These are phyloP conservation scores for Tetradesmus lagerheimii DNA, from an alignment of 139 green algal genomes.

Conservation along the genomic window DNA sequence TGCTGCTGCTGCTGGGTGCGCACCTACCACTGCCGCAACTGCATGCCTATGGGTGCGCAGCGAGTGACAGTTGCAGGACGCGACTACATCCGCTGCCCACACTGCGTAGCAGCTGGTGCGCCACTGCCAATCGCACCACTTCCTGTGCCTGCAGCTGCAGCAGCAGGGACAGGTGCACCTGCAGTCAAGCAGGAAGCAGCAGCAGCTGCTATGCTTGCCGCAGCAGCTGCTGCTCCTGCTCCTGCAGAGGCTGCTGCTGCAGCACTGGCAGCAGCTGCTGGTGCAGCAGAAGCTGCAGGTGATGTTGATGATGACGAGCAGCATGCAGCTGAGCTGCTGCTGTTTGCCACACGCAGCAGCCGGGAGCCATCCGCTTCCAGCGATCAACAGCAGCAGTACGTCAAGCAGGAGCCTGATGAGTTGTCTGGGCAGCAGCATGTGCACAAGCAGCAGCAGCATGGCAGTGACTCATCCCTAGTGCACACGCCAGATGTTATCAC, in stretches of 20 bases:
- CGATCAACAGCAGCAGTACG: not conserved
- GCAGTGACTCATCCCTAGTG: no score
- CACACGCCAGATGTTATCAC: no score
- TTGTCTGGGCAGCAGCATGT: no score
- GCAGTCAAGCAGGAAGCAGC: not conserved
- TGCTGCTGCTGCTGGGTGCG: constrained; percentile 39
- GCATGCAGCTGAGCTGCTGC: not conserved
- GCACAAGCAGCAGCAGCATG: no score
- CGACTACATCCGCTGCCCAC: constrained; percentile 20
- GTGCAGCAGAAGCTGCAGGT: not conserved
- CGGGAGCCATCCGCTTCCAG: not conserved
- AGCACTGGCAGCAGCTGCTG: not conserved
- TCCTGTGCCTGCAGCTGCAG: not conserved
- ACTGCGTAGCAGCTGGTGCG: not conserved
- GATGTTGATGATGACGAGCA: not conserved
- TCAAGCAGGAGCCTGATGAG: not conserved
- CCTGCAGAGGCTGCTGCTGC: not conserved
- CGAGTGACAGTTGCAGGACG: not conserved
- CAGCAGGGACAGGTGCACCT: not conserved
- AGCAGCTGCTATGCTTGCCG: not conserved
- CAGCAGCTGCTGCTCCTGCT: not conserved
- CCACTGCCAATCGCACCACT: not conserved
- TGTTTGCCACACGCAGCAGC: not conserved
- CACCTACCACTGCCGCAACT: constrained; percentile 22
- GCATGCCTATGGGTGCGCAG: not conserved